Evolutionary conservation across 257 asterid species (phyloP).

Genomic region (Lycium barbarum): DNA sequence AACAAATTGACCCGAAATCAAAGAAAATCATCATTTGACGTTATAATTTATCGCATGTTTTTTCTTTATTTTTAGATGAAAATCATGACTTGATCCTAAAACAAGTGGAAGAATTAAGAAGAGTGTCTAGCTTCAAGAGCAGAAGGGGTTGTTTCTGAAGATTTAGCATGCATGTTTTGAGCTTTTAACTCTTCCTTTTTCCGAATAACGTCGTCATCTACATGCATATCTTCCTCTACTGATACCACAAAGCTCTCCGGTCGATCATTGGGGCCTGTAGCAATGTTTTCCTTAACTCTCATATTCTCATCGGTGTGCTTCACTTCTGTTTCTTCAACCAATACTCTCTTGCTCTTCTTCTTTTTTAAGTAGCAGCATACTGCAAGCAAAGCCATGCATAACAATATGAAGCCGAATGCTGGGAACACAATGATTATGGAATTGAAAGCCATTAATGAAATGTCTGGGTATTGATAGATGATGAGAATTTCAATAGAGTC

Average conservation of each 20-base stretch:
- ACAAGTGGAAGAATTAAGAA: too few relatives aligned
- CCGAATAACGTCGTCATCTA: slow-evolving; percentile 51
- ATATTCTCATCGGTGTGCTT: slow-evolving; percentile 42
- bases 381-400: slow-evolving; percentile 46
- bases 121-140: background rate
- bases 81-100: background rate
- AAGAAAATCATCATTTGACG: too few relatives aligned
- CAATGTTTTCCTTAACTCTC: slow-evolving; percentile 50
- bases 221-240: slow-evolving; percentile 54
- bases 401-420: slow-evolving; percentile 49
- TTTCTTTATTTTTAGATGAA: background rate
- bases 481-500: slow-evolving; percentile 23
- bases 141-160: background rate
- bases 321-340: slow-evolving; percentile 46
- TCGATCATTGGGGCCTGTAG: slow-evolving; percentile 48
- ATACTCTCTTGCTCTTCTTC: slow-evolving; percentile 35
- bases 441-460: slow-evolving; percentile 32
- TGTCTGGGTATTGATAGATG: slow-evolving; percentile 21
- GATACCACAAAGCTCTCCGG: slow-evolving; percentile 36
- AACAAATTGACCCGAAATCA: too few relatives aligned
- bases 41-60: background rate
- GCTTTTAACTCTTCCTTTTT: slow-evolving; percentile 37
- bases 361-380: slow-evolving; percentile 47
- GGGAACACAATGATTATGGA: slow-evolving; percentile 43
- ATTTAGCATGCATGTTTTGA: background rate